Evolutionary conservation across 1,139 yeast species (phyloP), one percentile per base, ranked within the genome.

Genomic region (Candida smagusa): DNA sequence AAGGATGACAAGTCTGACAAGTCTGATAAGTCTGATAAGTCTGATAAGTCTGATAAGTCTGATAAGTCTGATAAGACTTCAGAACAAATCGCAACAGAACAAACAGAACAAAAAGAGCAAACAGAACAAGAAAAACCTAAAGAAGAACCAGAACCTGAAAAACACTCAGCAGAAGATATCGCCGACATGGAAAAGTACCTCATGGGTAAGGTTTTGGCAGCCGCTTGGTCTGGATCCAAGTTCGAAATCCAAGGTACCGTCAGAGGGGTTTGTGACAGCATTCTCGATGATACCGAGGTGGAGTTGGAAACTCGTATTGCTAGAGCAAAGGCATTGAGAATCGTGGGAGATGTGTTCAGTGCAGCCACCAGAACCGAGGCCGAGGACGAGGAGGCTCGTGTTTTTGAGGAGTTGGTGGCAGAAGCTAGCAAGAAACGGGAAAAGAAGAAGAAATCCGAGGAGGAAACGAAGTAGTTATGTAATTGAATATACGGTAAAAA

Each of bases 181-280:
- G 90, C 88, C 0, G 95, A 87, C 46, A 75, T 87, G 79, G 97
- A 90, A 55, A 83, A 89, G 50, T 74, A 83, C 40, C 66, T 90
- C 33, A 78, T 88, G 78, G 97, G 96, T 29, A 92, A 90, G 58
- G 90, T 90, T 3, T 68, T 90, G 35, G 90, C 94, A 3, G 97
- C 97, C 0, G 96, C 97, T 7, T 90, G 98, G 98, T 83, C 84
- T 35, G 97, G 97, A 1, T 86, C 96, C 16, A 81, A 81, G 51
- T 83, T 81, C 59, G 98, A 90, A 59, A 85, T 90, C 41, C 92
- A 86, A 55, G 77, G 92, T n/a, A 87, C 95, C 1, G 71, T 88
- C 26, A 68, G 97, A 41, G 87, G 79, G 16, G 97, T 90, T 11
- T 90, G 96, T 58, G 96, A 89, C 55, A 65, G 63, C 33, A 82